Evolutionary conservation across 768 basidiomycete species (phyloP), one percentile per base, ranked within the genome.

Genomic region (Cyathus striatus): DNA sequence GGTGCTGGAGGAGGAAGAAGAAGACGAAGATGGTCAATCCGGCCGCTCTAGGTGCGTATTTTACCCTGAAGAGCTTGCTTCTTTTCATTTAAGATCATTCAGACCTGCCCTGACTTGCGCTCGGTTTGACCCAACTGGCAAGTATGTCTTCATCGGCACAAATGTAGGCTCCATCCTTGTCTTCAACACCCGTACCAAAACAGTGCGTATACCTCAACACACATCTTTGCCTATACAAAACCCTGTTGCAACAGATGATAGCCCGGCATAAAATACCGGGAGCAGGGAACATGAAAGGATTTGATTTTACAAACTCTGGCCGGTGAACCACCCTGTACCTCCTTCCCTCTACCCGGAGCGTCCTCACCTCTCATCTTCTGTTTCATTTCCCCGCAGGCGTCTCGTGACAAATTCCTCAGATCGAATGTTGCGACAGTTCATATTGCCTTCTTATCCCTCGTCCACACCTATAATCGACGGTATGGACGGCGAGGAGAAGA

Each of bases 321-420:
- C 75, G 85, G 90, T 88, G 52, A 64, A 78, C 42, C 46, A 16
- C 16, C 41, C 41, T 49, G 51, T 45, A 32, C 41, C 37, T 45
- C 48, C 34, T 44, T 41, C 10, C 36, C 14, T 36, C 24, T 12
- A 14, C 32, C 18, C 22, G 9, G 23, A 36, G 10, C 42, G 7
- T 24, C 20, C 33, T 17, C 4, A 25, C 40, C 17, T 17, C 26
- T 34, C 17, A 27, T 42, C 34, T 32, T 41, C 14, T 42, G 24
- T 30, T 22, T 35, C 42, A 7, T 27, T 5, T 22, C 22, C 38
- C 10, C 23, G 24, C 35, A 70, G 90, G 38, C 80, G 86, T 34
- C 67, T 98, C 14, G 85, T 92, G 9, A 86, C 90, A 21, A 97
- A 96, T 57, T 94, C 94, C 0, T 84, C 89, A n/a, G 96, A 99